These are phyloP conservation scores for Gnetum montanum DNA, from an alignment of 75 land plant genomes.

Conservation along the genomic window DNA sequence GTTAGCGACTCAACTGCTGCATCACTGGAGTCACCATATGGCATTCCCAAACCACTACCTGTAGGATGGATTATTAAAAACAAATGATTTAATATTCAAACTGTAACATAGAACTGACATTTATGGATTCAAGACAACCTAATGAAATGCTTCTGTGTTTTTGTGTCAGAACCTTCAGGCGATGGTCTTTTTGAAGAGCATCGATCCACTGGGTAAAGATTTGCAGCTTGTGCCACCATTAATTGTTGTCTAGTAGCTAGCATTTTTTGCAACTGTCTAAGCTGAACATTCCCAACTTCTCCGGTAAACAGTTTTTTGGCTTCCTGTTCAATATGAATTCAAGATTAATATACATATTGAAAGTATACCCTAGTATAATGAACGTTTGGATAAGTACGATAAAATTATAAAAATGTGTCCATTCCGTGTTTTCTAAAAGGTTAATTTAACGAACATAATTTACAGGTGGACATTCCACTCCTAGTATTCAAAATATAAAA, in stretches of 20 bases:
- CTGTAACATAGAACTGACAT: too few relatives aligned
- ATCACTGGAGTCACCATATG: background rate
- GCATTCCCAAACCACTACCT: background rate
- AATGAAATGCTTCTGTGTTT: background rate
- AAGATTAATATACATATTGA: too few relatives aligned
- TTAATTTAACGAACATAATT: too few relatives aligned
- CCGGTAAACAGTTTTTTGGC: conserved; percentile 33
- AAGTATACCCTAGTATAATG: too few relatives aligned
- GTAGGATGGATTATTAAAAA: background rate
- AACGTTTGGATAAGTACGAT: too few relatives aligned
- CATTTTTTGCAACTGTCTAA: conserved; percentile 36
- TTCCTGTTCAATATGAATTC: conserved; percentile 31
- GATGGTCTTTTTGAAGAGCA: background rate
- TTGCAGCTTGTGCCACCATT: conserved; percentile 52
- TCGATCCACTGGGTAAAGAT: conserved; percentile 40
- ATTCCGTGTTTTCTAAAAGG: too few relatives aligned
- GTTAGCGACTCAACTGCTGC: conserved; percentile 29
- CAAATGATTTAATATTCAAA: background rate
- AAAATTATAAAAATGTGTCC: too few relatives aligned
- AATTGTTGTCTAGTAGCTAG: conserved; percentile 35
- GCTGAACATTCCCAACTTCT: conserved; percentile 31
- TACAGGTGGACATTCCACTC: too few relatives aligned
- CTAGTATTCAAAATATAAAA: too few relatives aligned
- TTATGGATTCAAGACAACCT: background rate
- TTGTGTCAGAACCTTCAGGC: background rate